phyloP scores from a whole-genome alignment of 805 yeast genomes.

The Zygoascus bituminiphila region DNA sequence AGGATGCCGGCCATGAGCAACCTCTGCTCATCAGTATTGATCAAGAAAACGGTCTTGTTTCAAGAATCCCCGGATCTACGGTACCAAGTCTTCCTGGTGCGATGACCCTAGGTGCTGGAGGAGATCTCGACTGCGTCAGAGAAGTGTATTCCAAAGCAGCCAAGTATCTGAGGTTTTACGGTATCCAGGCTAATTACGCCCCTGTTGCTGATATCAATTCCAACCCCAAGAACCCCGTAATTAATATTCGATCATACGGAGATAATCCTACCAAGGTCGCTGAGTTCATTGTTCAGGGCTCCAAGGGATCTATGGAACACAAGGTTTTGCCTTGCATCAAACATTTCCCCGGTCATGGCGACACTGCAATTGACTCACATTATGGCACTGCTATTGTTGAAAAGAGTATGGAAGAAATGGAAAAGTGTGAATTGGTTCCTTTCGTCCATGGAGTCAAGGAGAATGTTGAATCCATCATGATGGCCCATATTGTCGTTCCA shows the following conservation, averaged over 20 bases:
- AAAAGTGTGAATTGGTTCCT: constrained; percentile 41
- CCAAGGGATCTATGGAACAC: constrained; percentile 44
- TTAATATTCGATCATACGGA: constrained; percentile 52
- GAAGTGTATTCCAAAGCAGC: constrained; percentile 45
- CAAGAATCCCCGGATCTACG: constrained; percentile 19
- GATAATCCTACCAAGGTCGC: constrained; percentile 46
- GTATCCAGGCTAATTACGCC: constrained; percentile 45
- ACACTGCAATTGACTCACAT: constrained; percentile 46
- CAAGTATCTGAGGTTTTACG: constrained; percentile 40
- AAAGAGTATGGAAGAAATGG: constrained; percentile 43
- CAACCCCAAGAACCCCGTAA: constrained; percentile 44
- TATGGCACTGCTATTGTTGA: constrained; percentile 48
- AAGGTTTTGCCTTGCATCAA: constrained; percentile 47
- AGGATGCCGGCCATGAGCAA: constrained; percentile 37
- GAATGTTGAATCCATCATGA: constrained; percentile 44
- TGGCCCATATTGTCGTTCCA: constrained; percentile 48
- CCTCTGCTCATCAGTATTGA: constrained; percentile 51
- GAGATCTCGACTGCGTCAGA: constrained; percentile 39
- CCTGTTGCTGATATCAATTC: constrained; percentile 54
- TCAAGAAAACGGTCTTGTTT: constrained; percentile 55
- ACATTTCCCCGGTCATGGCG: constrained; percentile 58
- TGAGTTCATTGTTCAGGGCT: constrained; percentile 41
- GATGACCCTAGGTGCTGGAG: constrained; percentile 51
- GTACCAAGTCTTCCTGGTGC: constrained; percentile 48
- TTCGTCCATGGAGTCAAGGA: constrained; percentile 39